phyloP scores from a whole-genome alignment of 805 yeast genomes.

The Candida taoyuanica region DNA sequence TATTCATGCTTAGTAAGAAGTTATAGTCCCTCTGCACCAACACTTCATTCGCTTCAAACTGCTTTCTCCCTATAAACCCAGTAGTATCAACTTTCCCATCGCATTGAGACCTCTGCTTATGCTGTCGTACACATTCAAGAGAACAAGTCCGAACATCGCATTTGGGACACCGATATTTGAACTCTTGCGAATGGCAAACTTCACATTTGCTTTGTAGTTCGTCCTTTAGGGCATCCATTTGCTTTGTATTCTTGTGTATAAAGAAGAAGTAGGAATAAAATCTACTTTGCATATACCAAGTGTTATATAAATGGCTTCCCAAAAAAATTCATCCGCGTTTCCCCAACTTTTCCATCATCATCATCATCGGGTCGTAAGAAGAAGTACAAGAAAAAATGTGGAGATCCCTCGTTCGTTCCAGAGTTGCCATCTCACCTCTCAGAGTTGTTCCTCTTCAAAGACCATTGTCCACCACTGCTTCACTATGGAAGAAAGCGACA shows the following conservation, averaged over 20 bases:
- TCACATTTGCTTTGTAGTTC: constrained; percentile 32
- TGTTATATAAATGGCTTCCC: too few species aligned
- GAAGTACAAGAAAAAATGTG: not conserved
- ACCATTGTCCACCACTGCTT: constrained; percentile 5
- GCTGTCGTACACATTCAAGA: constrained; percentile 62
- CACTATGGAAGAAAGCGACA: constrained; percentile 18
- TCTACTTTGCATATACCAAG: too few species aligned
- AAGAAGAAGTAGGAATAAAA: too few species aligned
- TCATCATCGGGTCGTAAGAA: too few species aligned
- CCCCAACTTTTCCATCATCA: not conserved
- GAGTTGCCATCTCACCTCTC: not conserved
- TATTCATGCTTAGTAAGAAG: constrained; percentile 54
- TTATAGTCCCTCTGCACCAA: constrained; percentile 76
- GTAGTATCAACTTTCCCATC: constrained; percentile 63
- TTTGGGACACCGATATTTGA: constrained; percentile 78
- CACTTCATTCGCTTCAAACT: constrained; percentile 35
- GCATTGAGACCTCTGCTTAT: constrained; percentile 60
- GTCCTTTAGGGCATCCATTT: not conserved
- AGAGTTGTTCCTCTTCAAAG: too few species aligned
- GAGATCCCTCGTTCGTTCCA: too few species aligned
- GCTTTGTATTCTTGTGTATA: too few species aligned
- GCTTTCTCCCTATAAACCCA: constrained; percentile 45
- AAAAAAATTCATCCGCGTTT: not conserved
- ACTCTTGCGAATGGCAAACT: constrained; percentile 38
- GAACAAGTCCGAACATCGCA: constrained; percentile 68